These are phyloP conservation scores for Fusarium setosum DNA, from an alignment of 2,329 filamentous ascomycete genomes.

Conservation along the genomic window DNA sequence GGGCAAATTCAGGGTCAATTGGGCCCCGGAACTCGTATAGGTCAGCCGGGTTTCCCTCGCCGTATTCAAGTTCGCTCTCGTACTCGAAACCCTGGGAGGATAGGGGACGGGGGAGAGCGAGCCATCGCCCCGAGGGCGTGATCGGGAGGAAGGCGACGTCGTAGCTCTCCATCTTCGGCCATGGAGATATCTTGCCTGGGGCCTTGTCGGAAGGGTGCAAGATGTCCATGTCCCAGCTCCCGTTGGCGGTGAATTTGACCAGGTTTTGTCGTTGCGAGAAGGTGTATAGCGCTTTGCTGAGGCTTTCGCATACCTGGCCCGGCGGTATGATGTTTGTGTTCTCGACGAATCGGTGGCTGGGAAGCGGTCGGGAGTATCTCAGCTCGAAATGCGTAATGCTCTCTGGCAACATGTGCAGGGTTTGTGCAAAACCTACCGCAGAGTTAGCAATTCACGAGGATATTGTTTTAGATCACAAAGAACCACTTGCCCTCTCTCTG, in stretches of 20 bases:
- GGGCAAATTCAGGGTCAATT: slow-evolving; percentile 4
- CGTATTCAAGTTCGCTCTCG: too few species aligned
- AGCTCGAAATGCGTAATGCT: slow-evolving; percentile 8
- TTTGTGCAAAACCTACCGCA: background rate
- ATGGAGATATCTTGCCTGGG: background rate
- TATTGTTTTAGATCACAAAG: background rate
- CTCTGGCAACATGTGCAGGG: background rate
- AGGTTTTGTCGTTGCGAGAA: slow-evolving; percentile 13
- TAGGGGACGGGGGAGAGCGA: background rate
- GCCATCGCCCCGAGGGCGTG: slow-evolving; percentile 9
- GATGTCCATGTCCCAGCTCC: slow-evolving; percentile 9
- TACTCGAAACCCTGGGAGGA: too few species aligned
- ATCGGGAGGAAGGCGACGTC: slow-evolving; percentile 5
- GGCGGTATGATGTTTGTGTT: background rate
- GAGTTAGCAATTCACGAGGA: background rate
- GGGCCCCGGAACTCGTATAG: slow-evolving; percentile 23
- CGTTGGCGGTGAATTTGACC: background rate
- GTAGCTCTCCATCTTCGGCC: slow-evolving; percentile 9
- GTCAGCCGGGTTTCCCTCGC: too few species aligned
- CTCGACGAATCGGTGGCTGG: background rate
- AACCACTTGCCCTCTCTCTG: slow-evolving; percentile 4
- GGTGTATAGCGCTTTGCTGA: slow-evolving; percentile 6
- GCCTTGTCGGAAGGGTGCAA: background rate
- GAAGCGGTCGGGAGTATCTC: slow-evolving; percentile 1
- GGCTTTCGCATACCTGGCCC: background rate